phyloP scores from a whole-genome alignment of 305 asterid genomes.

The Fraxinus baroniana region DNA sequence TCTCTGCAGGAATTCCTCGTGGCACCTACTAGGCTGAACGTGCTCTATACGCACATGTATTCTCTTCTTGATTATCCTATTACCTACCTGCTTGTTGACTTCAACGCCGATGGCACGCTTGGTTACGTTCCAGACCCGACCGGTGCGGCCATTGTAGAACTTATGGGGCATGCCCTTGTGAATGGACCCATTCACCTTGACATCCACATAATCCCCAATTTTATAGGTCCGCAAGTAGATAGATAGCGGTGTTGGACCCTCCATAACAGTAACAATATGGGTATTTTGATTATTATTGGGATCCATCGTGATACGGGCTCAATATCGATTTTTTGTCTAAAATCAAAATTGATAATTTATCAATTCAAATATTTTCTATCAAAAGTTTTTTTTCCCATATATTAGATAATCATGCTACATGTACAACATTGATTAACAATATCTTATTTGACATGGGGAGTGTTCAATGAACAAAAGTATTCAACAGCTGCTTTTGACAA shows the following conservation, averaged over 20 bases:
- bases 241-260: conserved; percentile 31
- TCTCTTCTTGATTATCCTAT: conserved; percentile 62
- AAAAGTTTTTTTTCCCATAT: too few relatives aligned
- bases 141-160: conserved; percentile 35
- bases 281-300: too few relatives aligned
- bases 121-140: conserved; percentile 83
- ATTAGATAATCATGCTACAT: too few relatives aligned
- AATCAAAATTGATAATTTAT: too few relatives aligned
- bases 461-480: too few relatives aligned
- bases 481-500: too few relatives aligned
- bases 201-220: conserved; percentile 48
- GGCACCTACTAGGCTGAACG: conserved; percentile 66
- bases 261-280: too few relatives aligned
- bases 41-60: conserved; percentile 78
- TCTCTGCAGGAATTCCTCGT: conserved; percentile 56
- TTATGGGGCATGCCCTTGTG: conserved; percentile 31
- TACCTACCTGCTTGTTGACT: conserved; percentile 78
- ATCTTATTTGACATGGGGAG: too few relatives aligned
- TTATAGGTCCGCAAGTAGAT: conserved; percentile 43
- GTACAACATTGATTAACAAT: too few relatives aligned
- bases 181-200: conserved; percentile 49
- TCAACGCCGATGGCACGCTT: conserved; percentile 84
- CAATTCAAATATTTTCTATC: too few relatives aligned
- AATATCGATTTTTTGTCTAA: too few relatives aligned
- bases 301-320: too few relatives aligned